Evolutionary conservation across 441 rosid genomes (phyloP).

Genomic region (Adansonia grandidieri): DNA sequence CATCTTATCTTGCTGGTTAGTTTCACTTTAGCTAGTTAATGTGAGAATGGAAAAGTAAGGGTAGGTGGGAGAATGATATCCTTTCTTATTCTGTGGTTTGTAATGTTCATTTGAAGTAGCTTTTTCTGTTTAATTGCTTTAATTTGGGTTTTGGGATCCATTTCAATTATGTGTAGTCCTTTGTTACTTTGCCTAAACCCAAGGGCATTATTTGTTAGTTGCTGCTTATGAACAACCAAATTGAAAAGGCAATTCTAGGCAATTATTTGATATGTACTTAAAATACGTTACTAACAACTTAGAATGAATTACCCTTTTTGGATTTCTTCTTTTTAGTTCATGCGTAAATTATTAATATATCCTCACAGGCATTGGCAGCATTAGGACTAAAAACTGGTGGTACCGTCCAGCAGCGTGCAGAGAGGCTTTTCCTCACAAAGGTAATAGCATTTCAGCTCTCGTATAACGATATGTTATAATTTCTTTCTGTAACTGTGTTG

Average conservation of each 20-base stretch:
- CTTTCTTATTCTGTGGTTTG: neutral
- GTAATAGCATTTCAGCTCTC: constrained; percentile 30
- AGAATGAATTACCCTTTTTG: neutral
- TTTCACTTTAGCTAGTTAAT: constrained; percentile 19
- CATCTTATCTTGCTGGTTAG: constrained; percentile 9
- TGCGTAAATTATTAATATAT: constrained; percentile 8
- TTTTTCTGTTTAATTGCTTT: constrained; percentile 16
- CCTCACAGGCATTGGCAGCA: constrained; percentile 77
- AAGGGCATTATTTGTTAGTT: neutral
- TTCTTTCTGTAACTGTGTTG: neutral
- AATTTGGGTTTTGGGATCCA: neutral
- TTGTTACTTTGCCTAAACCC: neutral
- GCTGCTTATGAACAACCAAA: neutral
- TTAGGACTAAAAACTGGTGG: constrained; percentile 96
- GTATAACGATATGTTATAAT: neutral
- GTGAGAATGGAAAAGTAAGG: neutral
- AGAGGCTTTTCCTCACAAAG: constrained; percentile 95
- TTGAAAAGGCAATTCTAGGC: neutral
- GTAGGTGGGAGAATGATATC: neutral
- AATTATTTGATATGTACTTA: constrained; percentile 8
- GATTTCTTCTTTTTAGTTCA: neutral
- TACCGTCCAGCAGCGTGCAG: constrained; percentile 90
- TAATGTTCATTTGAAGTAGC: constrained; percentile 3
- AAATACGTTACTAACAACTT: neutral
- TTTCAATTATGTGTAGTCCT: neutral